These are phyloP conservation scores for Ustilago curta DNA, from an alignment of 1,284 basidiomycete species.

Conservation along the genomic window DNA sequence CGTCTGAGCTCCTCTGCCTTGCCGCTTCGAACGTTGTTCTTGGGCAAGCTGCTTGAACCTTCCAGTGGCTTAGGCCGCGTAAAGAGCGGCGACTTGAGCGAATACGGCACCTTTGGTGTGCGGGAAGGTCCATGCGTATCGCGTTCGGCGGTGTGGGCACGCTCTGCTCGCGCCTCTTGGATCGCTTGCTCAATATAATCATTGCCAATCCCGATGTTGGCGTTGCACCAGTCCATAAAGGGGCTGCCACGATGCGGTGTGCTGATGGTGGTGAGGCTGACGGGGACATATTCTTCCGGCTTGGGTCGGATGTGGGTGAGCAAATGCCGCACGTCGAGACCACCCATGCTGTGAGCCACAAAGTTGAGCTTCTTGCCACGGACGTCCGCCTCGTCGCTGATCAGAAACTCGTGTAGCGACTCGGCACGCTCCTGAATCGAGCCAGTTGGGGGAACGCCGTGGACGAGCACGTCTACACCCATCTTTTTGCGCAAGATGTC, in stretches of 20 bases:
- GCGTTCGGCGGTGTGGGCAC: conserved; percentile 30
- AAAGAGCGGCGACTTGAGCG: conserved; percentile 64
- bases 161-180: conserved; percentile 45
- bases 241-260: conserved; percentile 96
- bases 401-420: conserved; percentile 80
- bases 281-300: conserved; percentile 79
- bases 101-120: conserved; percentile 52
- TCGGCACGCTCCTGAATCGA: conserved; percentile 87
- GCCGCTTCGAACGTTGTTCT: conserved; percentile 10
- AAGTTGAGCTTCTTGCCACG: conserved; percentile 85
- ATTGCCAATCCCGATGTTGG: conserved; percentile 67
- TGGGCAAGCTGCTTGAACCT: conserved; percentile 32
- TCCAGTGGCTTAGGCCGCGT: conserved; percentile 49
- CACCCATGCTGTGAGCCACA: conserved; percentile 91
- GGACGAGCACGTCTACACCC: conserved; percentile 93
- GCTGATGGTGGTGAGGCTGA: conserved; percentile 88
- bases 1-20: conserved; percentile 16
- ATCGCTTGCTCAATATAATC: conserved; percentile 64
- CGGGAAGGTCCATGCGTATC: conserved; percentile 22
- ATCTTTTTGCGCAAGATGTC: conserved; percentile 83
- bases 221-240: conserved; percentile 97
- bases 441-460: conserved; percentile 92
- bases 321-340: conserved; percentile 76
- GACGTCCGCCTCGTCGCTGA: conserved; percentile 73
- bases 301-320: conserved; percentile 84